Conservation (phyloP, 2,329 filamentous ascomycete species). For the Orbilia brochopaga region DNA sequence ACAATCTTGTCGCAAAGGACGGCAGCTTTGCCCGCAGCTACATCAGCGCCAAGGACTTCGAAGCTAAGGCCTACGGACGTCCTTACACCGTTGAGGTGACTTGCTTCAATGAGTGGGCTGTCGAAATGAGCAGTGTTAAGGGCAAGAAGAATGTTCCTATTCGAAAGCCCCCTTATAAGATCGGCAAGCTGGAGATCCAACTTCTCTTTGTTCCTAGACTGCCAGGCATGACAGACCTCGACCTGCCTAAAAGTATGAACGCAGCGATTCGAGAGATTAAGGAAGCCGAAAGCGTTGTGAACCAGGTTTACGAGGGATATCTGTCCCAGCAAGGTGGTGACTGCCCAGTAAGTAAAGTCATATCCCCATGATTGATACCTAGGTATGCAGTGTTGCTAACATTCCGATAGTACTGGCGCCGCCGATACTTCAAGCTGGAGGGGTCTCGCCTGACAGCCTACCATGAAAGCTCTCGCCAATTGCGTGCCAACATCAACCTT, state of each 20-base stretch:
- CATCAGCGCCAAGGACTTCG: constrained; percentile 90
- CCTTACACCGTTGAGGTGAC: constrained; percentile 86
- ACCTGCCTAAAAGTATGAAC: constrained; percentile 99
- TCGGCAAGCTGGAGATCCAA: constrained; percentile 92
- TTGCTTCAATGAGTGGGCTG: constrained; percentile 98
- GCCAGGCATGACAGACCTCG: constrained; percentile 79
- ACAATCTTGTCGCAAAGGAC: constrained; percentile 84
- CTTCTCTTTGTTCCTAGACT: constrained; percentile 93
- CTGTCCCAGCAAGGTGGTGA: constrained; percentile 97
- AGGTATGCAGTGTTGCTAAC: too few relatives aligned
- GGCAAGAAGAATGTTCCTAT: constrained; percentile 82
- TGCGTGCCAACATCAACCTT: constrained; percentile 94
- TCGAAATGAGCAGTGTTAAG: constrained; percentile 89
- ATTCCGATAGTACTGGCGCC: constrained; percentile 81
- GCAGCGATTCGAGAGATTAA: constrained; percentile 91
- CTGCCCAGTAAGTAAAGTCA: constrained; percentile 77
- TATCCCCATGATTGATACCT: constrained; percentile 35
- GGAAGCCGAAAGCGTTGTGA: constrained; percentile 80
- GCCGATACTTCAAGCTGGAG: constrained; percentile 92
- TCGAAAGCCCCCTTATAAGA: constrained; percentile 90
- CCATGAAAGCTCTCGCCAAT: constrained; percentile 93
- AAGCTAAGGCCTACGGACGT: constrained; percentile 83
- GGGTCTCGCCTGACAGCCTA: constrained; percentile 92
- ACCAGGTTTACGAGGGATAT: constrained; percentile 82
- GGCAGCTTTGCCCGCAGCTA: constrained; percentile 95